Evolutionary conservation across 257 asterid species (phyloP), one percentile per base, ranked within the genome.

Genomic region (Capsicum baccatum): DNA sequence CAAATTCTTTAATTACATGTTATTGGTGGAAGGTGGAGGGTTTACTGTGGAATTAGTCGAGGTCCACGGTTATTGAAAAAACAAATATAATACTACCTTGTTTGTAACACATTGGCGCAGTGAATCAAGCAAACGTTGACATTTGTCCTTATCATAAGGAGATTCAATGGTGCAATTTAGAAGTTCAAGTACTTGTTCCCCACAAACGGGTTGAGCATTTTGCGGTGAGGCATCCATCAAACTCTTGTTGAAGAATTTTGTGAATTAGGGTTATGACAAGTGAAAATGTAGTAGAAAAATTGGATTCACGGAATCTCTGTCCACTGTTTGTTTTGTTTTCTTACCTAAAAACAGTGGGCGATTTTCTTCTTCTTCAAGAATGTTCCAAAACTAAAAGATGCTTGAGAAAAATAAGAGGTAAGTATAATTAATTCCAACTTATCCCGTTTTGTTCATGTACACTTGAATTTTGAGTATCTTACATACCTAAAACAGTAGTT

Each of bases 91-190:
- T 52, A 26, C 33, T 87, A 93, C 99, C 97, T 95, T 91, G 59
- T 85, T 84, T 83, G 93, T 83, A 67, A 94, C 91, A 85, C 99
- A 95, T 83, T 91, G 91, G 47, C 95, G 98, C 90, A 95, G 85
- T 55, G 94, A 85, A 83, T 94, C 94, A 59, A 95, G 90, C 78
- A 94, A 92, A 35, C 88, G 87, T 85, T 85, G 63, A 79, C 99
- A 95, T 88, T 90, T 94, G 6, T 91, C 93, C 57, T 91, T 89
- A 89, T 95, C 97, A 50, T 87, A 95, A 64, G 97, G 86, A 48
- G 93, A 88, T 62, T 91, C 93, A 47, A 93, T 85, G 19, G 90
- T 88, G 92, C 99, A 95, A 82, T 94, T 95, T 88, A 95, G 97
- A 70, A 95, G 92, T 89, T 91, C 92, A 48, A 94, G 86, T 9